Evolutionary conservation across 805 yeast species (phyloP).

Genomic region (Monosporozyma yasuniensis): DNA sequence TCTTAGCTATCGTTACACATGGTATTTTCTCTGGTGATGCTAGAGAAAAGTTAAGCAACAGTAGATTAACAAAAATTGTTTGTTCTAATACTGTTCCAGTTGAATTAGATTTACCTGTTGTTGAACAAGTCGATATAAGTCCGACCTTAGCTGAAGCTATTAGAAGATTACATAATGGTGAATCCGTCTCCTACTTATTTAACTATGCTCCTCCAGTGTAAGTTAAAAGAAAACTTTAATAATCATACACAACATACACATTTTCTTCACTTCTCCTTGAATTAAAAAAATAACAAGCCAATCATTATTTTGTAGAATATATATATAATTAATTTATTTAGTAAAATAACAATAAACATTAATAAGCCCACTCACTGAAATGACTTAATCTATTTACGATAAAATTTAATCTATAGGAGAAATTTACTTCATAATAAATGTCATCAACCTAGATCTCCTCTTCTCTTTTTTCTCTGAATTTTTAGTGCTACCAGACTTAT

Average conservation of each 20-base stretch:
- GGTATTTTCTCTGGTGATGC: slow-evolving; percentile 89
- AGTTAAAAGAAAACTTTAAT: not conserved
- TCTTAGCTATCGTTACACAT: slow-evolving; percentile 90
- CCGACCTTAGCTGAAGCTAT: slow-evolving; percentile 89
- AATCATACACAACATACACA: not conserved
- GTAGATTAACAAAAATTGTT: slow-evolving; percentile 62
- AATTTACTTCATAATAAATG: not conserved
- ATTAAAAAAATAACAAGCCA: not conserved
- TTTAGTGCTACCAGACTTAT: not conserved
- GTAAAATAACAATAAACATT: not conserved
- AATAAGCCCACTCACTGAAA: not conserved
- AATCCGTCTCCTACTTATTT: slow-evolving; percentile 73
- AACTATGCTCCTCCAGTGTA: slow-evolving; percentile 31
- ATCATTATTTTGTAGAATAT: not conserved
- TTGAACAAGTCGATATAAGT: slow-evolving; percentile 76
- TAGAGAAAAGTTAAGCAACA: slow-evolving; percentile 55
- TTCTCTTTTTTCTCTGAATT: not conserved
- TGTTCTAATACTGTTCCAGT: slow-evolving; percentile 94
- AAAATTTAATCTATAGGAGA: not conserved
- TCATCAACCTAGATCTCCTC: not conserved
- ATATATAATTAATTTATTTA: not conserved
- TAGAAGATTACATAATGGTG: slow-evolving; percentile 92
- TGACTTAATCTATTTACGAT: too few species aligned
- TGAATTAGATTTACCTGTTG: slow-evolving; percentile 52
- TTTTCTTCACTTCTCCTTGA: not conserved